Evolutionary conservation across 177 flowering plant species (phyloP), one percentile per base, ranked within the genome.

Genomic region (Telopea speciosissima): DNA sequence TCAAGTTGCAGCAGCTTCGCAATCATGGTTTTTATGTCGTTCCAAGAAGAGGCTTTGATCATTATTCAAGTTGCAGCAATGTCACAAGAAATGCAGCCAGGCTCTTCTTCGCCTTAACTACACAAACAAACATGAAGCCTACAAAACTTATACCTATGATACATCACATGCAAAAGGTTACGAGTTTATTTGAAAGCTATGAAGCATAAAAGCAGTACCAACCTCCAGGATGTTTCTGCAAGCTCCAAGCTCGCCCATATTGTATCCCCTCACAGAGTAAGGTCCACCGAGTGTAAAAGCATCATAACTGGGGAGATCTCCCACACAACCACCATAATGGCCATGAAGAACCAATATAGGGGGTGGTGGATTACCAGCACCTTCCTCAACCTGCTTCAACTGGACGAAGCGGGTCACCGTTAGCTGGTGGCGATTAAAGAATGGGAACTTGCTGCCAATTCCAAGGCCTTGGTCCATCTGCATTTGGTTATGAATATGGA

Each of bases 201-300:
- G 54, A 49, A 12, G 22, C 63, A 36, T 36, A 36, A 22, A 31
- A 49, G 65, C 19, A 71, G n/a, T 24, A 69, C 77, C 59, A 84
- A 96, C 99, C 98, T 93, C 99, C 26, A 96, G 85, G 49, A 93
- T 88, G 74, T 91, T 90, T 77, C 99, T 84, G 67, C 97, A 96
- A 63, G 99, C 99, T 28, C 99, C 99, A 14, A 96, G 75, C 76
- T 96, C 99, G 59, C 99, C 99, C 99, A 91, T 93, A 80, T 91
- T 96, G 78, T 93, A 96, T 64, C 99, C 99, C 71, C 98, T 81
- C n/a, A 96, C 99, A 62, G 98, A 96, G 74, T 93, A 93, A 8
- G 99, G 98, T 24, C 98, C 99, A 2, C 98, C 99, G 60, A 96
- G 90, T 19, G 96, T 86, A 75, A 96, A 96, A 40, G 98, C 98